These are phyloP conservation scores for Kwoniella shivajii DNA, from an alignment of 1,284 basidiomycete species.

Conservation along the genomic window DNA sequence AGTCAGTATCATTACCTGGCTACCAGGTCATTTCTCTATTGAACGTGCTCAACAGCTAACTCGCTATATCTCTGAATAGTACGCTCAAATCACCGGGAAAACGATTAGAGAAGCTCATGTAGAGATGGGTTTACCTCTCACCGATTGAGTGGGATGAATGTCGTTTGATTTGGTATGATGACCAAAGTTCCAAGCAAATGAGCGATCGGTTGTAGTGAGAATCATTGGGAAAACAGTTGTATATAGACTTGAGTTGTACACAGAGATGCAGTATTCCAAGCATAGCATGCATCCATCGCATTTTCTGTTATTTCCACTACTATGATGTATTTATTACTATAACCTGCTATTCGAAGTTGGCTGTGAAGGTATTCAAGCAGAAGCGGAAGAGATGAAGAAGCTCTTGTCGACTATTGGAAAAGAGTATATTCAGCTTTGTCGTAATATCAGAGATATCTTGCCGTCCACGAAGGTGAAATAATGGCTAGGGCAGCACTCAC, in stretches of 20 bases:
- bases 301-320: background rate
- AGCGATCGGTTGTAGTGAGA: no score
- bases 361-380: conserved; percentile 61
- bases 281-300: background rate
- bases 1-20: no score
- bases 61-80: conserved; percentile 27
- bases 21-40: no score
- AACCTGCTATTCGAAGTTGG: conserved; percentile 14
- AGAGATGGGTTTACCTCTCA: conserved; percentile 43
- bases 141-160: no score
- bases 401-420: conserved; percentile 39
- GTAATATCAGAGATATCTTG: no score
- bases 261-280: no score
- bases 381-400: conserved; percentile 63
- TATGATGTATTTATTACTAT: background rate
- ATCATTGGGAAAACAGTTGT: no score
- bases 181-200: no score
- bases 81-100: conserved; percentile 39
- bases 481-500: conserved; percentile 60
- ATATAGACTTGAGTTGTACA: no score
- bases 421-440: background rate
- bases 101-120: conserved; percentile 47
- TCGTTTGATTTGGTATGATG: no score
- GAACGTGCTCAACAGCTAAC: background rate
- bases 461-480: conserved; percentile 11